A percentile compares a stretch with the other conserved stretches of the same genome.
Conservation (phyloP, 306 rosid genomes). For the Casuarina glauca region DNA sequence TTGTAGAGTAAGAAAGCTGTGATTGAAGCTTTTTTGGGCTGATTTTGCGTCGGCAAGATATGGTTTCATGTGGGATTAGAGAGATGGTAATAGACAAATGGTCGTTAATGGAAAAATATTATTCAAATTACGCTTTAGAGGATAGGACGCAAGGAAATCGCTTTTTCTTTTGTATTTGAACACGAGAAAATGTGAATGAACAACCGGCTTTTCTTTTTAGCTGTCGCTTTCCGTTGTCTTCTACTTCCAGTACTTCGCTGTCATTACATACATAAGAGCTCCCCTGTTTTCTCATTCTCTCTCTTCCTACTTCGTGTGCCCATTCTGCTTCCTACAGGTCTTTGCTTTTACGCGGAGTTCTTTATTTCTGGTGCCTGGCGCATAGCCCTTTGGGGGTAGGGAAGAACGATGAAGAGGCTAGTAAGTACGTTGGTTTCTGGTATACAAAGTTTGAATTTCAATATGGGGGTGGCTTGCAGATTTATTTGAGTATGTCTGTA, state of each 20-base stretch:
- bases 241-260: constrained; percentile 33
- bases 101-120: background rate
- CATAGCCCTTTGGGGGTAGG: constrained; percentile 7
- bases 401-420: constrained; percentile 46
- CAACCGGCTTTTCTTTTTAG: constrained; percentile 39
- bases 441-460: background rate
- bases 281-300: constrained; percentile 2
- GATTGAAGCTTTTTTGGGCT: background rate
- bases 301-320: constrained; percentile 4
- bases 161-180: constrained; percentile 6
- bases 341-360: constrained; percentile 8
- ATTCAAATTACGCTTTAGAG: constrained; percentile 20
- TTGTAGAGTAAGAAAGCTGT: background rate
- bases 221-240: constrained; percentile 42
- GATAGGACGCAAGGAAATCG: constrained; percentile 26
- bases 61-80: background rate
- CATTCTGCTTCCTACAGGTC: background rate
- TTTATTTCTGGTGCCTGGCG: constrained; percentile 11
- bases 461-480: background rate
- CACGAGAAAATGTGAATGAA: constrained; percentile 12
- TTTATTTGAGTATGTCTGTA: background rate
- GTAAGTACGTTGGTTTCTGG: constrained; percentile 58
- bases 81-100: background rate
- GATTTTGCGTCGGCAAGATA: constrained; percentile 36
- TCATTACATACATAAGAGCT: constrained; percentile 36